Base-by-base conservation (phyloP, 2,329 filamentous ascomycete species). In the Annulohypoxylon truncatum region DNA sequence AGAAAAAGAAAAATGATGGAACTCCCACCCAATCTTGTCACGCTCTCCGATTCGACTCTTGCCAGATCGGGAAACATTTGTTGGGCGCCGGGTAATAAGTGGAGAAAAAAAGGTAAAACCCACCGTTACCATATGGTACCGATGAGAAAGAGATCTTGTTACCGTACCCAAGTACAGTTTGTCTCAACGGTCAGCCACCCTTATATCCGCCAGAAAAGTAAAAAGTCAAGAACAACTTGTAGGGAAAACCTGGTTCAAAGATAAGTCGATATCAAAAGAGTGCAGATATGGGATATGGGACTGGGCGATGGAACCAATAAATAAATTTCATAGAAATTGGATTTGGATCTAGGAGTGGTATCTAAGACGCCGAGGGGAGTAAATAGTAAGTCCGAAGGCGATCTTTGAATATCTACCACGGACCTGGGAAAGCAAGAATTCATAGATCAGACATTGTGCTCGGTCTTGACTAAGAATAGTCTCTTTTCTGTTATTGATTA, bases 41-140 rank as follows among this genome's bases (percentile, higher is more conserved):
- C 46, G 42, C 35, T 46, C 47, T 60, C 38, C 61, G 42, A 54
- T 42, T 38, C 29, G 42, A 35, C 12, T 47, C 44, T 59, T 64
- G 44, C 67, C 53, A 12, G 44, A 69, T 64, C 26, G 48, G 64
- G 66, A 54, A 67, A 48, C 15, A 64, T 64, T 64, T 69, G 60
- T 67, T 67, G 64, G 56, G 60, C 15, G 42, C 62, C 60, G 64
- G 66, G 67, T 60, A 67, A 61, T 59, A 67, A 64, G 64, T 67
- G 66, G 63, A 67, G 52, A 42, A 4, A 20, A 51, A 42, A 10
- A 20, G 38, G 22, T 42, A 42, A 42, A 42, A 33, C n/a, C 47
- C 52, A 66, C 58, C 38, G 52, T 7, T 22, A 2, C 7, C 13
- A 24, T 28, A 57, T 13, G 15, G 29, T 51, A 42, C 48, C 44